These are phyloP conservation scores for Nemania serpens DNA, from an alignment of 2,329 filamentous ascomycete genomes.

Conservation along the genomic window DNA sequence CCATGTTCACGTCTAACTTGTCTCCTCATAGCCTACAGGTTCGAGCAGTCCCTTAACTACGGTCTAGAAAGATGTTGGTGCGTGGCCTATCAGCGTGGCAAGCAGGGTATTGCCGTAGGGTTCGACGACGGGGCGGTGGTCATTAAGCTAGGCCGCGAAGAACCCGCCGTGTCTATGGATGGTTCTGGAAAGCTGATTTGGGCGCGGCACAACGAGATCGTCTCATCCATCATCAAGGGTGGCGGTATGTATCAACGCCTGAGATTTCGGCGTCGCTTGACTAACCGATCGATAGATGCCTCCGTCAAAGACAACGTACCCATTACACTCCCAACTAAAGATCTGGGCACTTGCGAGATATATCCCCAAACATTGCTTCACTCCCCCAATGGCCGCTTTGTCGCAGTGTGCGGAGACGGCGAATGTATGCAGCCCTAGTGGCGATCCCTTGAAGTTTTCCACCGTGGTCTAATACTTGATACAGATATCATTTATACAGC, in stretches of 20 bases:
- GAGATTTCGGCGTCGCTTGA: slow-evolving; percentile 22
- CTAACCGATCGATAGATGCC: slow-evolving; percentile 60
- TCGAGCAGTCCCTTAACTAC: slow-evolving; percentile 96
- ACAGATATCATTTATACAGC: slow-evolving; percentile 92
- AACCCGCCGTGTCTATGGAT: slow-evolving; percentile 98
- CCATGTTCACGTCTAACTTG: slow-evolving; percentile 7
- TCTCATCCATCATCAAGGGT: slow-evolving; percentile 93
- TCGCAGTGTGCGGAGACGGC: slow-evolving; percentile 83
- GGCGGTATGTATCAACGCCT: slow-evolving; percentile 56
- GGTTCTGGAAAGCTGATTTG: slow-evolving; percentile 93
- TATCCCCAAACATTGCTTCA: slow-evolving; percentile 94
- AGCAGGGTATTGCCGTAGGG: slow-evolving; percentile 91
- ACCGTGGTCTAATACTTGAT: slow-evolving; percentile 1
- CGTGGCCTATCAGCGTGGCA: slow-evolving; percentile 91
- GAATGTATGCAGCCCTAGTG: slow-evolving; percentile 59
- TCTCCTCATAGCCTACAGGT: slow-evolving; percentile 65
- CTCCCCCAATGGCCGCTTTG: slow-evolving; percentile 92
- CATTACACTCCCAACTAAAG: slow-evolving; percentile 86
- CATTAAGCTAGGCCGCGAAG: slow-evolving; percentile 95
- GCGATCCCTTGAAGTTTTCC: not conserved
- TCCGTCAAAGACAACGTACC: slow-evolving; percentile 86
- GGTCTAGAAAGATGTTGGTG: slow-evolving; percentile 97
- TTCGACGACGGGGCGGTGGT: slow-evolving; percentile 98
- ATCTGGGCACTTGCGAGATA: slow-evolving; percentile 93
- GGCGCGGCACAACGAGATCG: slow-evolving; percentile 92